A percentile compares a stretch with the other conserved stretches of the same genome.
These are phyloP conservation scores for Coemansia sp. DNA, from an alignment of 192 early-diverging fungal genomes.

Conservation along the genomic window DNA sequence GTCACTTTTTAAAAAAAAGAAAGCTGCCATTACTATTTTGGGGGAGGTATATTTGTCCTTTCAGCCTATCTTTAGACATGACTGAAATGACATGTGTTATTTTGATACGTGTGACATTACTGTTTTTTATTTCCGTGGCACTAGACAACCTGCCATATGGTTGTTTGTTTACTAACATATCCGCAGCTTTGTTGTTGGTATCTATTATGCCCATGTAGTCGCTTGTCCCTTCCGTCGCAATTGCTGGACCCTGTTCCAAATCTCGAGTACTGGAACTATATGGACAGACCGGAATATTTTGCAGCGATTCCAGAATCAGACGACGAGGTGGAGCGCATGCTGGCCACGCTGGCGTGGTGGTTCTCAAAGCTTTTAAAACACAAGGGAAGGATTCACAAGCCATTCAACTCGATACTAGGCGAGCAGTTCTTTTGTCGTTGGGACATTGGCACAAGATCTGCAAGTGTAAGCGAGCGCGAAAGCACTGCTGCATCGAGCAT, in stretches of 20 bases:
- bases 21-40: too few species aligned
- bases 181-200: too few species aligned
- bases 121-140: not conserved
- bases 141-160: not conserved
- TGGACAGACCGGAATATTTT: conserved; percentile 75
- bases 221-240: conserved; percentile 70
- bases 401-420: conserved; percentile 61
- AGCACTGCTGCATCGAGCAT: conserved; percentile 43
- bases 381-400: conserved; percentile 57
- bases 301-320: conserved; percentile 61
- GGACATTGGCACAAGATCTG: conserved; percentile 32
- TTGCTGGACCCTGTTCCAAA: conserved; percentile 71
- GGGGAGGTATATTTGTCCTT: too few species aligned
- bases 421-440: conserved; percentile 62
- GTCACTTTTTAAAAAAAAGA: too few species aligned
- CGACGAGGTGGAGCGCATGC: conserved; percentile 66
- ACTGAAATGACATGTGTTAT: not conserved
- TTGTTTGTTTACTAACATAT: not conserved
- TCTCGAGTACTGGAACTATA: conserved; percentile 77
- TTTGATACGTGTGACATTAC: not conserved
- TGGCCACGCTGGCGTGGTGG: conserved; percentile 71
- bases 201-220: conserved; percentile 47
- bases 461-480: conserved; percentile 9
- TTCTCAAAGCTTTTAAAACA: conserved; percentile 69
- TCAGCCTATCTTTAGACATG: not conserved